Base-by-base conservation (phyloP, 1,284 basidiomycete species). In the Ceratobasidium sp. region DNA sequence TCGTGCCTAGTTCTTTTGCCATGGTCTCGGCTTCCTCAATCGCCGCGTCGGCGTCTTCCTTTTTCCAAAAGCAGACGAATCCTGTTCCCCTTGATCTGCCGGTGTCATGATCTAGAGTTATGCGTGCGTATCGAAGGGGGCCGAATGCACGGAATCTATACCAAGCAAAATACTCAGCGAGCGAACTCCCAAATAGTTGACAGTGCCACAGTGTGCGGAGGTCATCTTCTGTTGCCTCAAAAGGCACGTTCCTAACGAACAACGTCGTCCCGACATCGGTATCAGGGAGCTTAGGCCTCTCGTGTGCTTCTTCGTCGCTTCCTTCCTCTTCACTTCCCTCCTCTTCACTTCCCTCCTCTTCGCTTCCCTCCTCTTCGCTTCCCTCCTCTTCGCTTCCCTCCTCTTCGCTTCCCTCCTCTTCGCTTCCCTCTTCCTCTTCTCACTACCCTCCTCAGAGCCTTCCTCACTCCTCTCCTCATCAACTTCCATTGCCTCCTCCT, bases 31-130 rank as follows among this genome's bases (percentile, higher is more conserved):
- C 92, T 76, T 94, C 92, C 60, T 87, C 84, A 35, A 98, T 84
- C 2, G 89, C 93, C 69, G 88, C 88, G 74, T 96, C 91, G 3
- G 96, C 96, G 72, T 96, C 91, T 71, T 89, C 91, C 72, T 86
- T 87, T 72, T 96, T 94, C 96, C 96, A 98, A 81, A 97, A 98
- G 78, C 95, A 98, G 0, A 92, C 94, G 77, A 99, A 99, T 0
- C 94, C 97, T 0, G 95, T 98, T 8, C 97, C 97, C 54, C 94
- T 85, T 34, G 95, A 94, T 55, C 94, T 89, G 20, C 90, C 92
- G 0, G 91, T 94, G 0, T 84, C 86, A 17, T 82, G 84, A 76
- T 99, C 97, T 79, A 96, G 84, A 0, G 96, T 92, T 69, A 99
- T 93, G 34, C 93, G 88, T 2, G 93, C 96, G 78, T 99, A 99